Base-by-base conservation (phyloP, 495 filamentous ascomycete species). In the Terfezia boudieri region DNA sequence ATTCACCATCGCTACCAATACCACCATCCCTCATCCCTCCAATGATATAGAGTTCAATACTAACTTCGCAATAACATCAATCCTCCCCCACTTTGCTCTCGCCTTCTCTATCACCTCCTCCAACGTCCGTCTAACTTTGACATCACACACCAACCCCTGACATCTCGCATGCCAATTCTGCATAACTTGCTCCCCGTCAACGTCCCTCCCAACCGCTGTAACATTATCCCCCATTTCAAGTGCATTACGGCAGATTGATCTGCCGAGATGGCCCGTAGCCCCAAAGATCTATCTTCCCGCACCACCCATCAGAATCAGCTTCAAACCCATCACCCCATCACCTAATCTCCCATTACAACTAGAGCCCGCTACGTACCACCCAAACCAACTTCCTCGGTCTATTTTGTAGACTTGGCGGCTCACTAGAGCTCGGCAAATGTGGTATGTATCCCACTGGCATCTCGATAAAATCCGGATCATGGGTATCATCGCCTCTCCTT, bases 241-340 rank as follows among this genome's bases (percentile, higher is more conserved):
- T 17, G 80, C 82, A 36, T 75, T 78, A 58, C 86, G 86, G 49
- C 85, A 84, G 22, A 98, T 77, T 10, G 83, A 89, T 52, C 87
- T 83, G 58, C 90, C 90, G 72, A 96, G 92, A 62, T 98, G 90
- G 53, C 90, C 90, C 5, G 87, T 95, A 46, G 85, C 86, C 48
- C 90, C 90, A 67, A 95, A 98, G 58, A 98, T 32, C 26, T 32
- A 32, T 5, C 26, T 7, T 7, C 26, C 26, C 26, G 7, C 26
- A 32, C 26, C 26, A 32, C 26, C 26, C 26, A 32, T 32, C 26
- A 32, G 26, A 32, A 32, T 32, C 26, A 32, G 26, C 26, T 32
- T 32, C 26, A 32, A 32, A 7, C 26, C 26, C 26, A 1, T 32
- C 26, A 32, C 26, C 26, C 7, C 26, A 7, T 7, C 7, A 32